Percentiles rank a stretch among this genome's conserved stretches.
These are phyloP conservation scores for Microcyclospora tardicrescens DNA, from an alignment of 2,329 filamentous ascomycete species.

Conservation along the genomic window DNA sequence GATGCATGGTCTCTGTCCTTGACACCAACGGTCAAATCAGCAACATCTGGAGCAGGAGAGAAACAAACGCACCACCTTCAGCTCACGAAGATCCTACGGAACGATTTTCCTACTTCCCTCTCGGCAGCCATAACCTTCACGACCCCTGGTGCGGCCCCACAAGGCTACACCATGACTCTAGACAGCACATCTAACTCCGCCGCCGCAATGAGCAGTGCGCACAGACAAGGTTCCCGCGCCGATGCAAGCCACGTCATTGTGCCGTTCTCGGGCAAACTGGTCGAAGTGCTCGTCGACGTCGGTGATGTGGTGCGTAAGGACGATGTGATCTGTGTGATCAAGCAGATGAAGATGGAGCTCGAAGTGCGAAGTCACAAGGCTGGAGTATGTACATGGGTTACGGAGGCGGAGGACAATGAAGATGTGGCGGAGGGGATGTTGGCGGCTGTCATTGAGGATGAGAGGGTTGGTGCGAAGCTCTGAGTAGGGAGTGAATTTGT, in stretches of 20 bases:
- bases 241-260: slow-evolving; percentile 42
- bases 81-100: slow-evolving; percentile 41
- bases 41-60: slow-evolving; percentile 12
- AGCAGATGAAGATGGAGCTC: slow-evolving; percentile 60
- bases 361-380: slow-evolving; percentile 41
- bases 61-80: slow-evolving; percentile 38
- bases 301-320: slow-evolving; percentile 39
- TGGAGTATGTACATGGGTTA: slow-evolving; percentile 39
- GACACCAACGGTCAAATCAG: slow-evolving; percentile 19
- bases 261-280: slow-evolving; percentile 45
- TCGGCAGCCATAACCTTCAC: slow-evolving; percentile 41
- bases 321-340: slow-evolving; percentile 44
- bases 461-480: slow-evolving; percentile 15
- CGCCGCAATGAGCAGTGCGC: slow-evolving; percentile 23
- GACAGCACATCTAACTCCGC: slow-evolving; percentile 32
- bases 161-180: slow-evolving; percentile 30
- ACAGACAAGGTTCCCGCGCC: slow-evolving; percentile 36
- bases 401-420: slow-evolving; percentile 41
- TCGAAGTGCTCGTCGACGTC: slow-evolving; percentile 45
- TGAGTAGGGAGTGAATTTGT: slow-evolving; percentile 7
- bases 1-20: slow-evolving; percentile 46
- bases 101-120: slow-evolving; percentile 46
- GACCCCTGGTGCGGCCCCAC: slow-evolving; percentile 20
- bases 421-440: slow-evolving; percentile 45
- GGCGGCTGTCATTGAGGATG: slow-evolving; percentile 35